Percentiles rank a stretch among this genome's conserved stretches.
Conservation (phyloP, 305 asterid genomes). For the Salvia sclarea region DNA sequence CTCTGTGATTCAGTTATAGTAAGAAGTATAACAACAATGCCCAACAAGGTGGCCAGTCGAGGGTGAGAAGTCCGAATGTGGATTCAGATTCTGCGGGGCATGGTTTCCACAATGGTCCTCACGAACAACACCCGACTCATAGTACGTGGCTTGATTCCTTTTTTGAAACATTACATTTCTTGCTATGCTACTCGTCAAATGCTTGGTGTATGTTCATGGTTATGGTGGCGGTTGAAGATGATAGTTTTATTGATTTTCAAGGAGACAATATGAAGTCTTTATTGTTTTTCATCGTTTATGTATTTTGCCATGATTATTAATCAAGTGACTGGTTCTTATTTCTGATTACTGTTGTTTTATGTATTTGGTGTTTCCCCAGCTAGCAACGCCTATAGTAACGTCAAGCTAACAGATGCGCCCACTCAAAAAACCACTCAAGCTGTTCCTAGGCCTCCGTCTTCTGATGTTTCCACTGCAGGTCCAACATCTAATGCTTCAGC, state of each 20-base stretch:
- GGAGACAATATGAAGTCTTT: not conserved
- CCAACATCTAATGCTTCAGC: conserved; percentile 51
- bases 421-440: conserved; percentile 51
- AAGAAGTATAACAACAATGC: conserved; percentile 63
- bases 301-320: not conserved
- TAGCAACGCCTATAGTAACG: conserved; percentile 35
- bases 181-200: too few relatives aligned
- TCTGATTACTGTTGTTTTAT: not conserved
- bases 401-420: conserved; percentile 40
- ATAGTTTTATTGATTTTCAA: not conserved
- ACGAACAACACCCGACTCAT: conserved; percentile 52
- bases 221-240: not conserved
- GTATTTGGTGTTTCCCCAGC: conserved; percentile 36
- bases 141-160: conserved; percentile 43
- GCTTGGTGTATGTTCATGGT: too few relatives aligned
- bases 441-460: conserved; percentile 51
- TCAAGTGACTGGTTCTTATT: not conserved
- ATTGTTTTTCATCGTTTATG: not conserved
- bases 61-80: conserved; percentile 42
- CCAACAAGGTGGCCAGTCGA: conserved; percentile 59
- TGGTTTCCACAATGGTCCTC: conserved; percentile 58
- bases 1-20: conserved; percentile 45
- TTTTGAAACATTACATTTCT: not conserved
- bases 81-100: conserved; percentile 43
- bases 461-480: conserved; percentile 49